Evolutionary conservation across 2,329 filamentous ascomycete genomes (phyloP).

Genomic region (Lanzia echinophila): DNA sequence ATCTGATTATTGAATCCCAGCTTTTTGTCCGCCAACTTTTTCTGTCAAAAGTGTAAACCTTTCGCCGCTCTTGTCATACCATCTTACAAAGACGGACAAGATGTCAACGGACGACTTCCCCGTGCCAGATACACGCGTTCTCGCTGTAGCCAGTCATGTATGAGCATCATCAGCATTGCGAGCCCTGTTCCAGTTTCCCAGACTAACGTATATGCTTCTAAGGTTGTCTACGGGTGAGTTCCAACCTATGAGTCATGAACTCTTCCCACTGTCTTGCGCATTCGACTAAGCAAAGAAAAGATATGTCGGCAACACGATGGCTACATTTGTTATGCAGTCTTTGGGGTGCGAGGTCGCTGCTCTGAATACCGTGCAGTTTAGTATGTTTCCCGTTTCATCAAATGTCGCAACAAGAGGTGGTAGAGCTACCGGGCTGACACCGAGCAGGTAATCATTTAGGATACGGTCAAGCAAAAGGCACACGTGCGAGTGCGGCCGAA

Average conservation of each 20-base stretch:
- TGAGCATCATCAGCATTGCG: slow-evolving; percentile 32
- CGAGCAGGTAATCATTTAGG: slow-evolving; percentile 83
- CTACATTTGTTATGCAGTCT: slow-evolving; percentile 87
- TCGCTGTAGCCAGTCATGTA: slow-evolving; percentile 95
- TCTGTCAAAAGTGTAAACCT: too few relatives aligned
- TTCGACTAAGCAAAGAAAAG: slow-evolving; percentile 40
- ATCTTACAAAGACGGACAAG: background rate
- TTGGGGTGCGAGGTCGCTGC: slow-evolving; percentile 90
- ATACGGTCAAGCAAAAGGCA: slow-evolving; percentile 83
- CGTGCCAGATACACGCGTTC: slow-evolving; percentile 58
- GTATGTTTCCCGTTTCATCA: slow-evolving; percentile 44
- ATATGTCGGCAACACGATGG: slow-evolving; percentile 97
- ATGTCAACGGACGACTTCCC: slow-evolving; percentile 30
- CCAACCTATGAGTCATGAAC: slow-evolving; percentile 4
- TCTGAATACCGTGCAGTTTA: slow-evolving; percentile 96
- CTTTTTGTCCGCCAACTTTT: too few relatives aligned
- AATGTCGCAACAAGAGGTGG: background rate
- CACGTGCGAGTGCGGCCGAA: slow-evolving; percentile 71
- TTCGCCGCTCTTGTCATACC: too few relatives aligned
- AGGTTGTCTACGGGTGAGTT: slow-evolving; percentile 71
- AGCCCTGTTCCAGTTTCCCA: slow-evolving; percentile 5
- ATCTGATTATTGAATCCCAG: too few relatives aligned
- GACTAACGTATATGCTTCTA: slow-evolving; percentile 29
- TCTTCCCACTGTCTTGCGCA: background rate
- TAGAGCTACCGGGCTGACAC: slow-evolving; percentile 1